phyloP scores from a whole-genome alignment of 2,329 filamentous ascomycete species.

The Talaromyces sp. region DNA sequence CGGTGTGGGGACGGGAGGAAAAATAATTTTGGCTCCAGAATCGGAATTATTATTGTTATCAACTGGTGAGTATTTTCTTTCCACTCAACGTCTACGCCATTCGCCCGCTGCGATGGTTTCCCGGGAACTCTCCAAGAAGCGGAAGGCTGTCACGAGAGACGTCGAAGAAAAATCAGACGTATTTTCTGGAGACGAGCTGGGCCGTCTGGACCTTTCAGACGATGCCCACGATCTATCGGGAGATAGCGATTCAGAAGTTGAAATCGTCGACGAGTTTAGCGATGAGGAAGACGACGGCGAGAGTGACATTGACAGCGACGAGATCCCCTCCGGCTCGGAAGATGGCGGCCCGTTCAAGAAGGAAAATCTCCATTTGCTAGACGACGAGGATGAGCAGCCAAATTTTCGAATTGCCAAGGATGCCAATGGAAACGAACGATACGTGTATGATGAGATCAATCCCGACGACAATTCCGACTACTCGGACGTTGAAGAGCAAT shows the following conservation, averaged over 20 bases:
- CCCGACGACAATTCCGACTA: conserved; percentile 96
- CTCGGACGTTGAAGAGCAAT: conserved; percentile 70
- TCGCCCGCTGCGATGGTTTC: conserved; percentile 24
- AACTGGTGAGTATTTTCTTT: not conserved
- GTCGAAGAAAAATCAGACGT: conserved; percentile 45
- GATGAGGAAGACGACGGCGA: conserved; percentile 48
- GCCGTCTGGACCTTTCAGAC: conserved; percentile 38
- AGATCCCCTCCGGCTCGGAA: conserved; percentile 45
- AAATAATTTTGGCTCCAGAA: conserved; percentile 11
- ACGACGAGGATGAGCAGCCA: conserved; percentile 34
- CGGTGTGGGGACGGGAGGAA: conserved; percentile 8
- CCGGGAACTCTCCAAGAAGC: conserved; percentile 52
- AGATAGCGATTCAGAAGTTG: conserved; percentile 45
- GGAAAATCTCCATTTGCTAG: conserved; percentile 7
- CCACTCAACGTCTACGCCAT: not conserved
- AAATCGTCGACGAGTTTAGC: conserved; percentile 53
- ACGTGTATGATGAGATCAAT: conserved; percentile 90
- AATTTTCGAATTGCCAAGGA: conserved; percentile 66
- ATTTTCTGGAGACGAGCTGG: conserved; percentile 59
- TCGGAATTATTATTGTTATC: not conserved
- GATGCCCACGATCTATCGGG: conserved; percentile 39
- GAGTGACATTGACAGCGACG: conserved; percentile 47
- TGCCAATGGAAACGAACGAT: conserved; percentile 85
- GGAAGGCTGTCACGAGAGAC: conserved; percentile 59
- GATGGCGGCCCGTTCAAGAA: conserved; percentile 17